Evolutionary conservation across 2,329 filamentous ascomycete genomes (phyloP), one percentile per base, ranked within the genome.

Genomic region (Diaporthe velutina): DNA sequence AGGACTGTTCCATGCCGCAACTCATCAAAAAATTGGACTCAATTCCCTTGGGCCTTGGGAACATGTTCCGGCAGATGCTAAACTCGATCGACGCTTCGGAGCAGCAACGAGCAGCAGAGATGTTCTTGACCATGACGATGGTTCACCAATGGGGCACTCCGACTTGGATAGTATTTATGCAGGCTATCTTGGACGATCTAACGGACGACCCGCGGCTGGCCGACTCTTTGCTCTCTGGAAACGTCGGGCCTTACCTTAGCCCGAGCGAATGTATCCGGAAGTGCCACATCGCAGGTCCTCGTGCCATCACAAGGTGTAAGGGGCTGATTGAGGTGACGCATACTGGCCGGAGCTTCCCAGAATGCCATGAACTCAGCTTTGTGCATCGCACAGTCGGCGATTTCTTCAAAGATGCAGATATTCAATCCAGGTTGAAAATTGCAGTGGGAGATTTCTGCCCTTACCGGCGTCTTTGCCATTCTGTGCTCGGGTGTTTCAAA

Each of bases 51-150:
- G 70, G 70, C 4, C 52, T 72, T 15, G 22, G 13, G 4, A 35
- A n/a, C 19, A 13, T 72, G 10, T 61, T 72, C 13, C 35, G 22
- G 9, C 40, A 40, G 35, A 72, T 72, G 55, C 15, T 72, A 4
- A 25, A 72, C n/a, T 58, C 40, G 8, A 61, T 72, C 25, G 40
- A 64, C 8, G 17, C 15, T 7, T 4, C 25, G 3, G 55, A 72
- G 12, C 70, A 30, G 9, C 58, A 22, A 9, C 58, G 70, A 50
- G 70, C 57, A 4, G 70, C 70, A 6, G 40, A 38, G 22, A 52
- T 40, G 38, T 48, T 72, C 60, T n/a, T 72, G 2, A 64, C 40
- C 19, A 72, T 72, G 70, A 72, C 52, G n/a, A 45, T 19, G 22
- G 10, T 22, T n/a, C n/a, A n/a, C n/a, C n/a, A n/a, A n/a, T n/a